phyloP scores from a whole-genome alignment of 495 filamentous ascomycete genomes.

The Delitschia confertaspora region DNA sequence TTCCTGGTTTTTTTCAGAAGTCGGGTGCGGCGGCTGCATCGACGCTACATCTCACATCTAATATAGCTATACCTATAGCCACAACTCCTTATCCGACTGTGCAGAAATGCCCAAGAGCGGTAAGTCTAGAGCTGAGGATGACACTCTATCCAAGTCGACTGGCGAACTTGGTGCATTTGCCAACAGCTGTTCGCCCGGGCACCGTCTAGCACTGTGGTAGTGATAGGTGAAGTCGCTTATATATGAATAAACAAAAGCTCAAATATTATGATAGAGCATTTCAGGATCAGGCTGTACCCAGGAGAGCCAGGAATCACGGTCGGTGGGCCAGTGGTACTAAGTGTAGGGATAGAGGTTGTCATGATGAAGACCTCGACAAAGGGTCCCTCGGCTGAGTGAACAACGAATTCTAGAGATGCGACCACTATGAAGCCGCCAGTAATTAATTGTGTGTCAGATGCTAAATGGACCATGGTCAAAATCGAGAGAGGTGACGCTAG shows the following conservation, averaged over 20 bases:
- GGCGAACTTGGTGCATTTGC: too few relatives aligned
- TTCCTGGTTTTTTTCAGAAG: constrained; percentile 6
- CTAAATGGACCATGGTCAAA: too few relatives aligned
- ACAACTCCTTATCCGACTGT: not conserved
- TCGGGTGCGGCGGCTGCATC: not conserved
- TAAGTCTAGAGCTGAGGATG: too few relatives aligned
- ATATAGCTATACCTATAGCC: not conserved
- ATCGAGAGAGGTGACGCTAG: too few relatives aligned
- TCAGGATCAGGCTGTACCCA: constrained; percentile 6
- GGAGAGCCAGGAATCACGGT: constrained; percentile 13
- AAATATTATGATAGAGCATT: not conserved
- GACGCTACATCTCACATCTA: not conserved
- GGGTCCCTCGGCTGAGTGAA: too few relatives aligned
- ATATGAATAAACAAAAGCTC: not conserved
- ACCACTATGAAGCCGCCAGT: too few relatives aligned
- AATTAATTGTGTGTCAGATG: too few relatives aligned
- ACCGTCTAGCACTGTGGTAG: constrained; percentile 3
- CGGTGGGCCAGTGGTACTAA: constrained; percentile 9
- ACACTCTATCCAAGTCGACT: too few relatives aligned
- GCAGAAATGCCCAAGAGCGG: too few relatives aligned
- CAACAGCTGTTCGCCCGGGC: too few relatives aligned
- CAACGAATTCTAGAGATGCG: too few relatives aligned
- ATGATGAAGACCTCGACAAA: constrained; percentile 9
- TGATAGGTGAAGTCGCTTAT: constrained; percentile 8
- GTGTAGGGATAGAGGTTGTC: constrained; percentile 13